Percentiles rank a stretch among this genome's conserved stretches.
These are phyloP conservation scores for Przewalskia tangutica DNA, from an alignment of 257 asterid species.

Conservation along the genomic window DNA sequence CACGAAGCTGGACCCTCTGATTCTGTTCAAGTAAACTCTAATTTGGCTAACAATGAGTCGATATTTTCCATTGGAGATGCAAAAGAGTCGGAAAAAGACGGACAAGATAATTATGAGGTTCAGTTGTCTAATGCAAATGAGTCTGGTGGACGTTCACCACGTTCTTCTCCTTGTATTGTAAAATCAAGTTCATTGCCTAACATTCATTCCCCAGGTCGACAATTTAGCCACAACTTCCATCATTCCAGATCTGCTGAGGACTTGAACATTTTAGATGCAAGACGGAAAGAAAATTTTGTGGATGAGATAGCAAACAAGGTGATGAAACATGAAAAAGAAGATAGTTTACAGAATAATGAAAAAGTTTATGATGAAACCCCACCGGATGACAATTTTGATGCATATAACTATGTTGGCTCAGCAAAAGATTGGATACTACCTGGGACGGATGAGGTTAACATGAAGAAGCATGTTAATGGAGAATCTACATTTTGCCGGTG, in stretches of 20 bases:
- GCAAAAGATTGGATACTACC: slow-evolving; percentile 91
- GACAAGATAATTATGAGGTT: slow-evolving; percentile 28
- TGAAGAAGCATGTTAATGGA: slow-evolving; percentile 24
- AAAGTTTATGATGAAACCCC: slow-evolving; percentile 34
- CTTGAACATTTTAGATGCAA: slow-evolving; percentile 36
- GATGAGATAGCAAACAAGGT: slow-evolving; percentile 27
- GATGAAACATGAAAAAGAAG: slow-evolving; percentile 25
- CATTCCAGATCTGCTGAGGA: slow-evolving; percentile 65
- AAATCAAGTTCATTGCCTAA: slow-evolving; percentile 72
- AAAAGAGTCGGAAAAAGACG: slow-evolving; percentile 36
- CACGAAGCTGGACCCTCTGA: slow-evolving; percentile 45
- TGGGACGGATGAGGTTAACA: slow-evolving; percentile 33
- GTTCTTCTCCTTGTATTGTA: slow-evolving; percentile 24
- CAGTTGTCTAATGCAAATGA: slow-evolving; percentile 34
- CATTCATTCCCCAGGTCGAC: slow-evolving; percentile 31
- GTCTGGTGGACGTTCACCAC: slow-evolving; percentile 36
- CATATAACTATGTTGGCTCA: slow-evolving; percentile 46
- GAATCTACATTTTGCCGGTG: slow-evolving; percentile 31
- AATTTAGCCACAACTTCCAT: slow-evolving; percentile 12
- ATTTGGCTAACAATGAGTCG: slow-evolving; percentile 34
- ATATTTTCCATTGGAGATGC: slow-evolving; percentile 41
- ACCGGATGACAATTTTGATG: slow-evolving; percentile 35
- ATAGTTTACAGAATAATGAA: slow-evolving; percentile 20
- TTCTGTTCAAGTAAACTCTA: slow-evolving; percentile 48
- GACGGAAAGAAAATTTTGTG: slow-evolving; percentile 22